These are phyloP conservation scores for Erysiphe pulchra DNA, from an alignment of 2,329 filamentous ascomycete genomes.

Conservation along the genomic window DNA sequence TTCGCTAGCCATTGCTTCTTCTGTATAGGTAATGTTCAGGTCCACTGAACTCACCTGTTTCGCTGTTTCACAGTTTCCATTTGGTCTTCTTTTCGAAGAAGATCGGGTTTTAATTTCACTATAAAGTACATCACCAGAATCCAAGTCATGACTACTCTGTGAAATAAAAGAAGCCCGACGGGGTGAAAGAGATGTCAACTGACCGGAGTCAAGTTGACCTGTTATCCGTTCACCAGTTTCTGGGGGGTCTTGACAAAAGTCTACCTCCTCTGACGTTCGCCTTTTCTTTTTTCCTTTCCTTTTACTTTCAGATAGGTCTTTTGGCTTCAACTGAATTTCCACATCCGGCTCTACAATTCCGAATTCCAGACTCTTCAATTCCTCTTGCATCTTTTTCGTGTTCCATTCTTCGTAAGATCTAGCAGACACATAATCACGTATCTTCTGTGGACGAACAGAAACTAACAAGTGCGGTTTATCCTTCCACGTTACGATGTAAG, in stretches of 20 bases:
- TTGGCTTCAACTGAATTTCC: neutral
- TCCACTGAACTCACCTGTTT: neutral
- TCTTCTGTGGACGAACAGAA: conserved; percentile 20
- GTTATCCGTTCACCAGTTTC: neutral
- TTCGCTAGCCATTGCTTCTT: neutral
- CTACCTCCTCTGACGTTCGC: neutral
- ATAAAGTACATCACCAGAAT: neutral
- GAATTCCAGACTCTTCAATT: neutral
- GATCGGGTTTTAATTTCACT: neutral
- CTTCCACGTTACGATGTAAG: conserved; percentile 8
- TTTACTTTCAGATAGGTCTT: neutral
- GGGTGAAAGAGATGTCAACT: neutral
- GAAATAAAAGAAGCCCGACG: neutral
- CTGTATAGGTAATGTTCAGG: neutral
- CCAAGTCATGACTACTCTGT: neutral
- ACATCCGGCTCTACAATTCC: neutral
- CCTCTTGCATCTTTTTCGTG: conserved; percentile 1
- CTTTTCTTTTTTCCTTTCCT: neutral
- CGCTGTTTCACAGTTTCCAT: neutral
- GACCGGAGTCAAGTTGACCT: neutral
- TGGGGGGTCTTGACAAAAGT: neutral
- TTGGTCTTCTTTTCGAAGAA: neutral
- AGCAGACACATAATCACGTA: conserved; percentile 33
- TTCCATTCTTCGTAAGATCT: conserved; percentile 26
- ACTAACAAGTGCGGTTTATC: conserved; percentile 21